phyloP scores from a whole-genome alignment of 306 rosid species.

The Hippophae rhamnoides region DNA sequence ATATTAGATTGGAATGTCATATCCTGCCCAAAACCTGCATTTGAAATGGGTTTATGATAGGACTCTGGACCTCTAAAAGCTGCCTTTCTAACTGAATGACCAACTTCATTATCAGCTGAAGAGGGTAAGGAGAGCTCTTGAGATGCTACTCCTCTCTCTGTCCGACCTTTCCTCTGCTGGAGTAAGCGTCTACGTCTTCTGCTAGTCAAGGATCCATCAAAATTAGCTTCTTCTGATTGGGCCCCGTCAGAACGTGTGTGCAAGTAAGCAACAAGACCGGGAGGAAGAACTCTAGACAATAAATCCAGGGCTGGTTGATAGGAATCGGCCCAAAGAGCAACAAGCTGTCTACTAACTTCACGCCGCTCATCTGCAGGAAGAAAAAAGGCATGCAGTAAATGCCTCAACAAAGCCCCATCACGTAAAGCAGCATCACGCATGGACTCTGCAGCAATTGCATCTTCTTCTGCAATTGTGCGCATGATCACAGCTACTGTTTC shows the following conservation, averaged over 20 bases:
- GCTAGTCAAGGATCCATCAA: constrained; percentile 59
- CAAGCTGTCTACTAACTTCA: constrained; percentile 93
- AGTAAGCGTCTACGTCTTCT: constrained; percentile 81
- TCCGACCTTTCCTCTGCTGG: constrained; percentile 74
- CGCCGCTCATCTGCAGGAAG: constrained; percentile 87
- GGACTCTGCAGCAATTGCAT: constrained; percentile 98
- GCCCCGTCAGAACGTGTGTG: constrained; percentile 82
- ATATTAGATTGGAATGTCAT: constrained; percentile 45
- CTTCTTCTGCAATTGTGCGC: constrained; percentile 99
- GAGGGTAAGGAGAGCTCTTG: constrained; percentile 67
- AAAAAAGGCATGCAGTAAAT: constrained; percentile 81
- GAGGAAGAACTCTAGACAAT: constrained; percentile 90
- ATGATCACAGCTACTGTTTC: constrained; percentile 94
- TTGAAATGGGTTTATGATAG: constrained; percentile 36
- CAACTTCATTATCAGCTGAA: constrained; percentile 46
- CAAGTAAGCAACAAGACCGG: constrained; percentile 97
- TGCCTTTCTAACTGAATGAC: constrained; percentile 51
- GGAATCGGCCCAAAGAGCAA: constrained; percentile 99
- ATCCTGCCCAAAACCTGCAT: constrained; percentile 45
- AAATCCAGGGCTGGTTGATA: constrained; percentile 89
- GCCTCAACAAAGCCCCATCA: constrained; percentile 95
- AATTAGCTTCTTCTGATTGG: constrained; percentile 47
- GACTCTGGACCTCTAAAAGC: constrained; percentile 34
- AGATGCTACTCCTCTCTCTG: constrained; percentile 62
- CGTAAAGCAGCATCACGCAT: constrained; percentile 99